Evolutionary conservation across 768 basidiomycete genomes (phyloP).

Genomic region (Boletellus sp.): DNA sequence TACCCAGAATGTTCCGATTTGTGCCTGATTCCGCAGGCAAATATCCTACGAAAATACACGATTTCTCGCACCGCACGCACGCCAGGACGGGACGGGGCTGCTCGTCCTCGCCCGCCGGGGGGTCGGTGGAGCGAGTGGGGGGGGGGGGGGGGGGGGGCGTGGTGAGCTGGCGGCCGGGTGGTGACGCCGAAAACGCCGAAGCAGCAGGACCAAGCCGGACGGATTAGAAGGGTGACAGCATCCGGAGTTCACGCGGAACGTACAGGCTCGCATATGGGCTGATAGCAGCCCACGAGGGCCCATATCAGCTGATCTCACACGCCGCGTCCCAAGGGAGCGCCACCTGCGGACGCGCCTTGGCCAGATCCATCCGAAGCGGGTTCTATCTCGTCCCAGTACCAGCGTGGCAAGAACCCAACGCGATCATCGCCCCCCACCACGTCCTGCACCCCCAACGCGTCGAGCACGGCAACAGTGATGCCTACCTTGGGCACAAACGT

Average conservation of each 20-base stretch:
- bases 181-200: conserved; percentile 12
- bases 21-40: conserved; percentile 18
- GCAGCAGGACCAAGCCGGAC: conserved; percentile 23
- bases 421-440: conserved; percentile 67
- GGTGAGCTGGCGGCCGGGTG: conserved; percentile 10
- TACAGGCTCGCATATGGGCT: conserved; percentile 12
- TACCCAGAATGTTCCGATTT: conserved; percentile 21
- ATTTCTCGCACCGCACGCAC: conserved; percentile 6
- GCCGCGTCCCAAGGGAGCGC: conserved; percentile 19
- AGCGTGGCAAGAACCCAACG: conserved; percentile 73
- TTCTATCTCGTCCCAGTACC: conserved; percentile 50
- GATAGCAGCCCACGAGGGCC: conserved; percentile 7
- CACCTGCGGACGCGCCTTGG: not conserved
- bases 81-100: not conserved
- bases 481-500: conserved; percentile 59
- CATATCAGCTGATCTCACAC: conserved; percentile 23
- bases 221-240: conserved; percentile 21
- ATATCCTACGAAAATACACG: conserved; percentile 12
- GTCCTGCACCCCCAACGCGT: conserved; percentile 47
- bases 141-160: not conserved
- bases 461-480: conserved; percentile 47
- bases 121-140: no score
- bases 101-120: conserved; percentile 6
- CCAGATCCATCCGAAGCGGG: conserved; percentile 1
- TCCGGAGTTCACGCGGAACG: conserved; percentile 27